phyloP scores from a whole-genome alignment of 2,329 filamentous ascomycete genomes.

The Aspergillus hiratsukae region DNA sequence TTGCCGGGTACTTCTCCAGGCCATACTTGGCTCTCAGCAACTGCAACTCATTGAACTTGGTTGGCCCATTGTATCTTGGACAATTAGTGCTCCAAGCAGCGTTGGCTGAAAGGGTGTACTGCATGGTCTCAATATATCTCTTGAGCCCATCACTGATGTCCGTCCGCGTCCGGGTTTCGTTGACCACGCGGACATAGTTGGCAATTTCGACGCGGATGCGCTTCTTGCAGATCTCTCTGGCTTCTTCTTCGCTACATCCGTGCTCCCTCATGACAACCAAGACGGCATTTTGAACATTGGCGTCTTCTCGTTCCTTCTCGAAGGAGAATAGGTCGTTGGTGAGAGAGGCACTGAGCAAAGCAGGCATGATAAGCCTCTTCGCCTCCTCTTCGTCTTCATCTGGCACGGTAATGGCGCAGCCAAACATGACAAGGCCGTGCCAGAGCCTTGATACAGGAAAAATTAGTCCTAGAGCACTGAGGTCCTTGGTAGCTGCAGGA shows the following conservation, averaged over 20 bases:
- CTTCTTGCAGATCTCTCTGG: slow-evolving; percentile 20
- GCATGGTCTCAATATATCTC: neutral
- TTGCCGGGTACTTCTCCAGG: neutral
- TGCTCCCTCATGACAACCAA: slow-evolving; percentile 40
- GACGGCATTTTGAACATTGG: slow-evolving; percentile 36
- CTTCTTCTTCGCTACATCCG: slow-evolving; percentile 22
- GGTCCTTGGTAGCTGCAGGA: too few species aligned
- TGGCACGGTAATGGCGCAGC: slow-evolving; percentile 34
- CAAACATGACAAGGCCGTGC: slow-evolving; percentile 36
- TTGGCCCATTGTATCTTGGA: slow-evolving; percentile 26
- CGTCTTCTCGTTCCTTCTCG: slow-evolving; percentile 32
- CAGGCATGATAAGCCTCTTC: slow-evolving; percentile 24
- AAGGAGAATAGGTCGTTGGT: slow-evolving; percentile 41
- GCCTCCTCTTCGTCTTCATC: slow-evolving; percentile 30
- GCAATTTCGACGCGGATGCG: slow-evolving; percentile 22
- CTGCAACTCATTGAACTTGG: slow-evolving; percentile 1
- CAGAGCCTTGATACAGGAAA: slow-evolving; percentile 16
- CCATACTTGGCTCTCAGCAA: neutral
- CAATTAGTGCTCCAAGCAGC: slow-evolving; percentile 34
- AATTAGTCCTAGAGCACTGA: too few species aligned
- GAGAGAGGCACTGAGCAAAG: slow-evolving; percentile 27
- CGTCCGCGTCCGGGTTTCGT: slow-evolving; percentile 4
- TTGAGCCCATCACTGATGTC: neutral
- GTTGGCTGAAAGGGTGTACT: slow-evolving; percentile 27
- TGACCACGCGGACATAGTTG: slow-evolving; percentile 13